Percentiles rank a stretch among this genome's conserved stretches.
Evolutionary conservation across 2,329 filamentous ascomycete genomes (phyloP).

Genomic region (Nemania sp.): DNA sequence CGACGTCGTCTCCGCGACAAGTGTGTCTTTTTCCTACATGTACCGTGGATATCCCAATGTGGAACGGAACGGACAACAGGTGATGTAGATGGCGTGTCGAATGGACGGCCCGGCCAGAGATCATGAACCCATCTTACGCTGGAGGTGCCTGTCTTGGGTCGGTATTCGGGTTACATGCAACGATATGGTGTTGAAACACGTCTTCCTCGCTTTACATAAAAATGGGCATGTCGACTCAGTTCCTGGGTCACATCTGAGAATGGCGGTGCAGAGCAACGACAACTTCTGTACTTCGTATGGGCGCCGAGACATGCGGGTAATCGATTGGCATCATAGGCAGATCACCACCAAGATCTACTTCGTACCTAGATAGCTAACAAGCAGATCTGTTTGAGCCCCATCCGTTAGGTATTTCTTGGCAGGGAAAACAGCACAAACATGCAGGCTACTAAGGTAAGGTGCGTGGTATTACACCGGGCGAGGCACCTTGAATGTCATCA

Average conservation of each 20-base stretch:
- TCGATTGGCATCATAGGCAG: too few relatives aligned
- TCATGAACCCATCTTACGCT: too few relatives aligned
- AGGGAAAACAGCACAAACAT: not conserved
- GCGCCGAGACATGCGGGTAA: not conserved
- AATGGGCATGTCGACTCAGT: not conserved
- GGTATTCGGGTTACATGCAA: not conserved
- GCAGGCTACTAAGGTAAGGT: not conserved
- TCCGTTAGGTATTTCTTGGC: constrained; percentile 14
- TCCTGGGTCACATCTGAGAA: not conserved
- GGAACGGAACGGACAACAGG: constrained; percentile 10
- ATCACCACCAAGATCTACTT: too few relatives aligned
- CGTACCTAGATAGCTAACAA: not conserved
- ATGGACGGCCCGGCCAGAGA: constrained; percentile 1
- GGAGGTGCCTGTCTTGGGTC: not conserved
- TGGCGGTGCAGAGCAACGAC: not conserved
- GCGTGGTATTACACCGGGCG: not conserved
- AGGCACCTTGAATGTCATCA: too few relatives aligned
- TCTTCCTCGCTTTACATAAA: not conserved
- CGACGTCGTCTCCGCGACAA: constrained; percentile 1
- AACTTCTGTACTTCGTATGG: too few relatives aligned
- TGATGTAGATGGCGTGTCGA: not conserved
- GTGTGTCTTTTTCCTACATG: not conserved
- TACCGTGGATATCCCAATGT: constrained; percentile 1
- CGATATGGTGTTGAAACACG: not conserved
- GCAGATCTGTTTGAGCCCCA: constrained; percentile 13